Base-by-base conservation (phyloP, 148 eudicot species). In the Spergularia marina region DNA sequence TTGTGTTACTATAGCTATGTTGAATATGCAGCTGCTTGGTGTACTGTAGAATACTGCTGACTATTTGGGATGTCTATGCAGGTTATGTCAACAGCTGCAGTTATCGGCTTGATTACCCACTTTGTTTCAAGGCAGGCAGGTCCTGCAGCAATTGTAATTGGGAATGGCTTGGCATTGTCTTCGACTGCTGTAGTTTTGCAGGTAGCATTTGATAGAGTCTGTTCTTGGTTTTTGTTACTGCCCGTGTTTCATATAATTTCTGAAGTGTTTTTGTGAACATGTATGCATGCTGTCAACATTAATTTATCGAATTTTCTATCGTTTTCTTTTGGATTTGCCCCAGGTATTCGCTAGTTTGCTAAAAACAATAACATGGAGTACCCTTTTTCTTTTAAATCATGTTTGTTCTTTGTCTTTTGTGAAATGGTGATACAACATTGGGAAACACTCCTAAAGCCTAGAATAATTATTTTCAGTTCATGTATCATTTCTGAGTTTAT, bases 161-260 rank as follows among this genome's bases (percentile, higher is more conserved):
- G 99, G 21, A 95, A 92, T 87, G 99, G 99, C 74, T 88, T 95
- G 85, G 99, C 99, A 39, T 83, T 95, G 82, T 95, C 99, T 58
- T 95, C 97, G 54, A 95, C 99, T 72, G 99, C 99, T 79, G 99
- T 95, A 81, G 99, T 95, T 80, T 90, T 95, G 61, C 99, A 95
- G 97, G 99, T 95, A 85, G 76, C 77, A 39, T 60, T 61, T 71
- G 47, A 23, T 66, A 65, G 40, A 41, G 51, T 21, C 53, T 13
- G 73, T 81, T 47, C 57, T 60, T 40, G 17, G 47, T 21, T 73
- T 36, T 51, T 70, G 20, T n/a, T 60, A 62, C 68, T 71, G 70
- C 67, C 21, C 69, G 21, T 16, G 23, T 64, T 79, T 12, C 16
- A 10, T 44, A 53, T 62, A 15, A n/a, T 20, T 36, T 56, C 36